These are phyloP conservation scores for Globisporangium parvum DNA, from an alignment of 352 stramenopile genomes.

Conservation along the genomic window DNA sequence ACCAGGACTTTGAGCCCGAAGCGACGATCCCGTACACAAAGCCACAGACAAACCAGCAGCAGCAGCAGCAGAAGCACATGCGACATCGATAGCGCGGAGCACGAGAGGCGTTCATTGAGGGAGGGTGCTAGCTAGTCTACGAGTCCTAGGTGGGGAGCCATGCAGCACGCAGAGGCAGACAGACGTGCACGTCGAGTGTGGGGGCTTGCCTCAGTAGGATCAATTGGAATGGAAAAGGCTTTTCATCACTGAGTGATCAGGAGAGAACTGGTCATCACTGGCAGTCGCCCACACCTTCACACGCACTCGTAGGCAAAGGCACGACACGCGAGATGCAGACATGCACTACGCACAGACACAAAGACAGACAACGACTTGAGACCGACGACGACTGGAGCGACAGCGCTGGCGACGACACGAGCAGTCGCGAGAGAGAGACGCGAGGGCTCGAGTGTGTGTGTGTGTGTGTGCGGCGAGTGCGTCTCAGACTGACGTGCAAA, in stretches of 20 bases:
- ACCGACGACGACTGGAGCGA: neutral
- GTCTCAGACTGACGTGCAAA: slow-evolving; percentile 90
- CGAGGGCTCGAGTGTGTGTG: slow-evolving; percentile 1
- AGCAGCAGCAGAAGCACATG: neutral
- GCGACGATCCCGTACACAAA: slow-evolving; percentile 29
- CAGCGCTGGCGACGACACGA: neutral
- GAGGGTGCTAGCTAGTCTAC: no score
- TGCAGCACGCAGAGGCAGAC: neutral
- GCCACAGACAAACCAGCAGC: slow-evolving; percentile 20
- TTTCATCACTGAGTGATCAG: slow-evolving; percentile 73
- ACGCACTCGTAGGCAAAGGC: neutral
- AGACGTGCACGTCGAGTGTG: neutral
- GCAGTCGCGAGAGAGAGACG: neutral
- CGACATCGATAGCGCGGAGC: neutral
- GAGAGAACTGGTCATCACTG: slow-evolving; percentile 70
- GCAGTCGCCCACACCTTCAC: slow-evolving; percentile 22
- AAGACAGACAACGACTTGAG: slow-evolving; percentile 3
- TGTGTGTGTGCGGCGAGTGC: slow-evolving; percentile 9
- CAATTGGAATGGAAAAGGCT: slow-evolving; percentile 79
- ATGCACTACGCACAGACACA: slow-evolving; percentile 6
- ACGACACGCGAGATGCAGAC: neutral
- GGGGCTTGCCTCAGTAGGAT: slow-evolving; percentile 69
- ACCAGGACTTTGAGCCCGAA: slow-evolving; percentile 23
- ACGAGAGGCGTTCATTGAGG: no score
- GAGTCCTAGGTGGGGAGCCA: no score